A percentile compares a stretch with the other conserved stretches of the same genome.
Conservation (phyloP, 2,329 filamentous ascomycete genomes). For the Colletotrichum navitas region DNA sequence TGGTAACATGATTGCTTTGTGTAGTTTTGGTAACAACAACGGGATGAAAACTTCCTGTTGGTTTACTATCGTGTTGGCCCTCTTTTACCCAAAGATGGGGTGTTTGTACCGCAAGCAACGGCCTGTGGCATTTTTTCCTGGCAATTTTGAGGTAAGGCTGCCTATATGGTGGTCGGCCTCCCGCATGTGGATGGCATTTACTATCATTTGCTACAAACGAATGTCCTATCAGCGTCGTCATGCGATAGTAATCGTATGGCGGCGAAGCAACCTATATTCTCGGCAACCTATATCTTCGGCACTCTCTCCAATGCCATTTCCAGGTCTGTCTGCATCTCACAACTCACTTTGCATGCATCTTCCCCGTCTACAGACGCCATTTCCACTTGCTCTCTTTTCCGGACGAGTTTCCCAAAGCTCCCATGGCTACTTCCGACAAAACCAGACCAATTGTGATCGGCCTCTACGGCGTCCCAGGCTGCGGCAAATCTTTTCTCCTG, state of each 20-base stretch:
- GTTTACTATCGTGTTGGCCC: background rate
- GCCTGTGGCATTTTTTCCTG: background rate
- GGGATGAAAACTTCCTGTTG: background rate
- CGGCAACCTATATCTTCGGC: background rate
- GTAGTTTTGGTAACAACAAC: background rate
- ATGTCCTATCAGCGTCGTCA: background rate
- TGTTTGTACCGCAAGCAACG: background rate
- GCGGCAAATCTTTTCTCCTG: conserved; percentile 64
- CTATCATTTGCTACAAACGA: background rate
- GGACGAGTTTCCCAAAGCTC: too few relatives aligned
- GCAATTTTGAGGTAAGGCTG: background rate
- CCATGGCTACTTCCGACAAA: background rate
- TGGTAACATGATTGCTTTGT: background rate
- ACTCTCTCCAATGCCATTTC: background rate
- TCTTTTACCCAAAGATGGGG: background rate
- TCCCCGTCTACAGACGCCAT: background rate
- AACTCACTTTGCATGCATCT: background rate
- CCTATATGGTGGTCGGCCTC: background rate
- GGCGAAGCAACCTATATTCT: background rate
- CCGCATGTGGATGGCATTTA: background rate
- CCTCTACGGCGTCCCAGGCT: conserved; percentile 67
- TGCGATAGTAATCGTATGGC: background rate
- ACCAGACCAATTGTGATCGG: conserved; percentile 60
- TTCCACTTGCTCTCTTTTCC: background rate
- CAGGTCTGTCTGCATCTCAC: background rate